Evolutionary conservation across 306 rosid species (phyloP), one percentile per base, ranked within the genome.

Genomic region (Corylus avellana): DNA sequence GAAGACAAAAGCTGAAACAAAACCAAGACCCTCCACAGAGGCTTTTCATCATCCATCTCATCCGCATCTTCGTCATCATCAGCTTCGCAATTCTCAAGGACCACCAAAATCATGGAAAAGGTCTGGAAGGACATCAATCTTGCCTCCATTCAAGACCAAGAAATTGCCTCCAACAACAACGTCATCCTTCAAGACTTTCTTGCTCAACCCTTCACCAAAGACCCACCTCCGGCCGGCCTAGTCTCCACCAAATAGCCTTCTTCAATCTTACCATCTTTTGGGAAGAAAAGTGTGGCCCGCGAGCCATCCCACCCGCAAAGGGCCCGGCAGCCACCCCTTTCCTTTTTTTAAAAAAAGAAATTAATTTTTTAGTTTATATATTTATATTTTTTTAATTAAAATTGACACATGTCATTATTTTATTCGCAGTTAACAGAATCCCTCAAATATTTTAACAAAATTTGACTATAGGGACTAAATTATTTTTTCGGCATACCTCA

Each of bases 71-170:
- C 83, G 10, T 71, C 75, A 37, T 27, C 70, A 35, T 39, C 78
- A 7, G 75, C 82, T 20, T 80, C 66, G 0, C 64, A 81, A 1
- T 63, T 61, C 39, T 59, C 76, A 55, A 49, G 74, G 32, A 64
- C 37, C 47, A n/a, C 46, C 12, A 54, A 10, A 72, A 77, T 79
- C 74, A 92, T 92, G 97, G 96, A 91, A 75, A 94, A 89, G 70
- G 90, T 91, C 0, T 91, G 96, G 97, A 89, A 88, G 54, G 97
- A 91, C 83, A 88, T 92, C 3, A 86, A 84, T 16, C 85, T 91
- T 0, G 67, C 88, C 13, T 83, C 91, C 37, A 78, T 88, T 13
- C 75, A 81, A 20, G 75, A 79, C n/a, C 83, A 68, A 16, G 53
- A 9, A 18, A 51, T 70, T 0, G 12, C 10, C 37, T 1, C 84